Conservation (phyloP, 148 eudicot genomes). For the Cornus suecica region DNA sequence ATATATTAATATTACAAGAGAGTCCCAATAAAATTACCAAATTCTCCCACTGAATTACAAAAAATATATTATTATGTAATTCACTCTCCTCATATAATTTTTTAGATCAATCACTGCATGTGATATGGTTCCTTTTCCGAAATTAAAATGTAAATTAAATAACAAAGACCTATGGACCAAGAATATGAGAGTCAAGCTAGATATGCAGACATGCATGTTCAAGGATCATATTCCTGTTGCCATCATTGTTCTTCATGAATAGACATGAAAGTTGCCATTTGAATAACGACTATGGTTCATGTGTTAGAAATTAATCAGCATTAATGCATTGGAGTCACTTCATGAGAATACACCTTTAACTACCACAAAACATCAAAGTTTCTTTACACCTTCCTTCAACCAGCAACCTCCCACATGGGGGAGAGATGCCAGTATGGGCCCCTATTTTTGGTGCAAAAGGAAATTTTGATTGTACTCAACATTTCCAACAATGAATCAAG, state of each 20-base stretch:
- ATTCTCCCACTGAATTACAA: too few species aligned
- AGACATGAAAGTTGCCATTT: background rate
- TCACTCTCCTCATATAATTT: too few species aligned
- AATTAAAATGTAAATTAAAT: too few species aligned
- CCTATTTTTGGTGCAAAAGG: background rate
- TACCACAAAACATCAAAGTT: background rate
- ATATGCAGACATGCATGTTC: background rate
- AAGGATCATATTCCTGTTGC: too few species aligned
- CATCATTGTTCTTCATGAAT: background rate
- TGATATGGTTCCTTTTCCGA: too few species aligned
- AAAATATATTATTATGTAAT: too few species aligned
- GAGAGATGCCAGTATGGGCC: conserved; percentile 12
- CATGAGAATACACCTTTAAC: background rate
- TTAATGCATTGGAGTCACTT: conserved; percentile 9
- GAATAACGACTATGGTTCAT: background rate
- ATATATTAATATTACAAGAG: too few species aligned
- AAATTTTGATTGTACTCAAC: background rate
- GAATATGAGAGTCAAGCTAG: too few species aligned
- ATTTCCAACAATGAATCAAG: background rate
- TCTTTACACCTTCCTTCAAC: conserved; percentile 5
- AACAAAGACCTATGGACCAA: too few species aligned
- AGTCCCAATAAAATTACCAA: too few species aligned
- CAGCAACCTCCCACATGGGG: conserved; percentile 3
- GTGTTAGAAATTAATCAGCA: background rate
- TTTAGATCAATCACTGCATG: too few species aligned